Conservation (phyloP, 2,329 filamentous ascomycete species). For the Leptographium flavum region DNA sequence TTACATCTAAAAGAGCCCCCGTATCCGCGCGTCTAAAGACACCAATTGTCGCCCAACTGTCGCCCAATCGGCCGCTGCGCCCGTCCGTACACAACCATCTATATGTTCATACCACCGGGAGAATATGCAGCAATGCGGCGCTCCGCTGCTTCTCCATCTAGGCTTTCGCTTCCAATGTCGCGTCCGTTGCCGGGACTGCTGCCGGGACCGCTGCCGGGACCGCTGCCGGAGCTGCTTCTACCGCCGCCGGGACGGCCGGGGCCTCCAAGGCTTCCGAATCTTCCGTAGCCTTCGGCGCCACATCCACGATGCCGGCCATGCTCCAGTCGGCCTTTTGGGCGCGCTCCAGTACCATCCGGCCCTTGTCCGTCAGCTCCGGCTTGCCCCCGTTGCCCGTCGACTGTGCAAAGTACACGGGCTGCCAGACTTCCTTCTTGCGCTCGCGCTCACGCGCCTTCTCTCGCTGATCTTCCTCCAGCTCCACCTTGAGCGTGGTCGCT, state of each 20-base stretch:
- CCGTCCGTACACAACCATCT: background rate
- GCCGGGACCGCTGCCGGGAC: too few relatives aligned
- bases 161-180: too few relatives aligned
- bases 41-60: background rate
- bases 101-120: background rate
- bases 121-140: background rate
- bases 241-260: too few relatives aligned
- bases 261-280: background rate
- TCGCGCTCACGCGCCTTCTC: slow-evolving; percentile 72
- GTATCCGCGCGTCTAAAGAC: background rate
- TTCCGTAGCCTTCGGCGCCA: background rate
- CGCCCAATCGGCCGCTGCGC: background rate
- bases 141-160: background rate
- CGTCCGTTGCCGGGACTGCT: too few relatives aligned
- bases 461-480: slow-evolving; percentile 81
- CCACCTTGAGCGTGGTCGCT: slow-evolving; percentile 77
- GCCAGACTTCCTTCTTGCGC: slow-evolving; percentile 53
- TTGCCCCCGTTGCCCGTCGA: slow-evolving; percentile 39
- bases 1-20: background rate
- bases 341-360: slow-evolving; percentile 32
- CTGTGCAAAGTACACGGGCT: slow-evolving; percentile 75
- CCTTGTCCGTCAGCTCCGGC: slow-evolving; percentile 40
- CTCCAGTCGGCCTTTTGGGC: slow-evolving; percentile 39
- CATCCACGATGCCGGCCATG: slow-evolving; percentile 15
- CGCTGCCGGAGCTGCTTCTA: too few relatives aligned